Percentiles rank a stretch among this genome's conserved stretches.
Conservation (phyloP, 371 early-diverging fungal species). For the Mortierella sp. region DNA sequence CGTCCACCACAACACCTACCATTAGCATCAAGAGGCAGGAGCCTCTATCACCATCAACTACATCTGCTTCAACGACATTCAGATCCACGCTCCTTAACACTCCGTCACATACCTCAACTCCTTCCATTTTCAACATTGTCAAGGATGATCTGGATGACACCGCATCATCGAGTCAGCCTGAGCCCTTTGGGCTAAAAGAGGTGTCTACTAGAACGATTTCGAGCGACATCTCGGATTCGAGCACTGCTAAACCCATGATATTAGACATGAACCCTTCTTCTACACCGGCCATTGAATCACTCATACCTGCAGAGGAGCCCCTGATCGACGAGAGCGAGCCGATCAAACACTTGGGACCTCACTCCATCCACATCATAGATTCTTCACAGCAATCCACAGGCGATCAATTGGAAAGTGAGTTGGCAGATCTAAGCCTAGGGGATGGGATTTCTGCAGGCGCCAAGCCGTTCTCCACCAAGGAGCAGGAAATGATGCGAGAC, state of each 20-base stretch:
- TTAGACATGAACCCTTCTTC: slow-evolving; percentile 9
- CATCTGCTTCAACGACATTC: slow-evolving; percentile 20
- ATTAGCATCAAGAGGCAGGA: background rate
- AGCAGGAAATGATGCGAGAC: slow-evolving; percentile 76
- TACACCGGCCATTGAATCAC: background rate
- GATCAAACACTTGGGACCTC: slow-evolving; percentile 17
- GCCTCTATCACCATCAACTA: background rate
- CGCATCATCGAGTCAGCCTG: background rate
- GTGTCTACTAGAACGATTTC: slow-evolving; percentile 22
- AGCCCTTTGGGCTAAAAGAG: slow-evolving; percentile 33
- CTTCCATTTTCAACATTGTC: slow-evolving; percentile 31
- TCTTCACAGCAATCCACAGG: slow-evolving; percentile 14
- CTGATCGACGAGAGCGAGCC: slow-evolving; percentile 45
- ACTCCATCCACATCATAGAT: slow-evolving; percentile 28
- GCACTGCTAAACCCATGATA: background rate
- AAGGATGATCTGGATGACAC: slow-evolving; percentile 42
- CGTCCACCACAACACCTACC: background rate
- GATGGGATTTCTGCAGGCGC: slow-evolving; percentile 9
- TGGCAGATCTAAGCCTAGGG: slow-evolving; percentile 21
- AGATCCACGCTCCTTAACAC: slow-evolving; percentile 17
- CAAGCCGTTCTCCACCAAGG: slow-evolving; percentile 71
- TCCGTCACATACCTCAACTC: slow-evolving; percentile 12
- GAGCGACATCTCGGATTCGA: slow-evolving; percentile 10
- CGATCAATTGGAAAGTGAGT: slow-evolving; percentile 14
- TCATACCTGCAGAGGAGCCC: slow-evolving; percentile 16